These are phyloP conservation scores for Colletotrichum sp. DNA, from an alignment of 2,329 filamentous ascomycete species.

Conservation along the genomic window DNA sequence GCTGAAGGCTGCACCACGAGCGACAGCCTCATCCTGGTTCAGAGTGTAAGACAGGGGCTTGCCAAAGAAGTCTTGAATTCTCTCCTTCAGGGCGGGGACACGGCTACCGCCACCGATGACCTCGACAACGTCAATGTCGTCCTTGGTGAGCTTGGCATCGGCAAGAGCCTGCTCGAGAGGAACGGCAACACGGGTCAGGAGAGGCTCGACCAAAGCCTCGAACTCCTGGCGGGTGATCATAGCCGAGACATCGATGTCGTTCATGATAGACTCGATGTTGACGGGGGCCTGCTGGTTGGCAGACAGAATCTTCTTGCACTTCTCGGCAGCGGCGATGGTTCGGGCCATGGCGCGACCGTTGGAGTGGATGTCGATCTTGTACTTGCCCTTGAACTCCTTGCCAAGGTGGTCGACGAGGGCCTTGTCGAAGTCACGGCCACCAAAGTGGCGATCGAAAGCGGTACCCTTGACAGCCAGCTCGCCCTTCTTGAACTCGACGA, in stretches of 20 bases:
- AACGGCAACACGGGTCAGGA: constrained; percentile 73
- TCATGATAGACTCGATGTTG: constrained; percentile 98
- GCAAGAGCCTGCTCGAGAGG: constrained; percentile 91
- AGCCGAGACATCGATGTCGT: constrained; percentile 88
- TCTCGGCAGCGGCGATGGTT: constrained; percentile 88
- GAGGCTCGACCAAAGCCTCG: constrained; percentile 86
- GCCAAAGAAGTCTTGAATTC: constrained; percentile 88
- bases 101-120: constrained; percentile 94
- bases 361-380: constrained; percentile 92
- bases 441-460: constrained; percentile 93
- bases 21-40: constrained; percentile 97
- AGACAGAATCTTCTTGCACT: constrained; percentile 97
- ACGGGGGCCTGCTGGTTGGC: constrained; percentile 92
- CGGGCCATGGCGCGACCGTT: constrained; percentile 91
- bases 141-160: constrained; percentile 88
- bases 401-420: constrained; percentile 93
- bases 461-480: constrained; percentile 94
- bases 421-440: constrained; percentile 96
- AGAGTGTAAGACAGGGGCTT: constrained; percentile 94
- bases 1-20: constrained; percentile 94
- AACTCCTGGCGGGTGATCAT: constrained; percentile 95
- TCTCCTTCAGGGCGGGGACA: constrained; percentile 90
- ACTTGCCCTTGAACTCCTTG: constrained; percentile 96
- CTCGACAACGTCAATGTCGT: constrained; percentile 93
- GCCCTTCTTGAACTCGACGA: constrained; percentile 97